Evolutionary conservation across 441 rosid species (phyloP), one percentile per base, ranked within the genome.

Genomic region (Syzygium malaccense): DNA sequence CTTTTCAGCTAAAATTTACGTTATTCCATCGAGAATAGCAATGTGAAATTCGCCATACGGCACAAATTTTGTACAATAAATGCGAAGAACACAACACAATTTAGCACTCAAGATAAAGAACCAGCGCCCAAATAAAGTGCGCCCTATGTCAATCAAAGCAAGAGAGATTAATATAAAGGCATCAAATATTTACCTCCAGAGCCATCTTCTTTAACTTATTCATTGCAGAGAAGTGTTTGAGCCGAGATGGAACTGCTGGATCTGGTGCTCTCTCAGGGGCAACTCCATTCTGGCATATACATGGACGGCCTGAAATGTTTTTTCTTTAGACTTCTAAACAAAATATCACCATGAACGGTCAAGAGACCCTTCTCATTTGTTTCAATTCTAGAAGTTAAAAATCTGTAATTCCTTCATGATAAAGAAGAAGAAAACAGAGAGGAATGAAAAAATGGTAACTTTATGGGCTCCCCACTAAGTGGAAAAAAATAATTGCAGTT

Each of bases 121-220:
- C 48, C 48, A 45, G 48, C 48, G 9, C 48, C 48, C 48, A 45
- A 45, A 45, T 45, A 53, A 53, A 53, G 54, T 14, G 14, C 30
- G 12, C 30, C 64, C 7, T 4, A 0, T 58, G 64, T 26, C 64
- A 58, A 26, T 58, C 64, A 58, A 10, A 58, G 64, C 64, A 14
- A 58, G 30, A 58, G 64, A 58, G 64, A 58, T 11, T 58, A n/a
- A 26, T 26, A 58, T 0, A 11, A 58, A 58, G 13, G 64, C 11
- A 30, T 26, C 64, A 28, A 85, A 89, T 79, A 55, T 92, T 89
- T 94, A 96, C 98, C 88, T 96, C 92, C 91, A 96, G 90, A 79
- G 99, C 98, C 98, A 97, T 95, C 93, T 96, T 96, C 92, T 96
- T 97, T 48, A 97, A 95, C 87, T 96, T 96, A 90, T 97, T 95